Base-by-base conservation (phyloP, 768 basidiomycete genomes). In the Lanmaoa rubissima region DNA sequence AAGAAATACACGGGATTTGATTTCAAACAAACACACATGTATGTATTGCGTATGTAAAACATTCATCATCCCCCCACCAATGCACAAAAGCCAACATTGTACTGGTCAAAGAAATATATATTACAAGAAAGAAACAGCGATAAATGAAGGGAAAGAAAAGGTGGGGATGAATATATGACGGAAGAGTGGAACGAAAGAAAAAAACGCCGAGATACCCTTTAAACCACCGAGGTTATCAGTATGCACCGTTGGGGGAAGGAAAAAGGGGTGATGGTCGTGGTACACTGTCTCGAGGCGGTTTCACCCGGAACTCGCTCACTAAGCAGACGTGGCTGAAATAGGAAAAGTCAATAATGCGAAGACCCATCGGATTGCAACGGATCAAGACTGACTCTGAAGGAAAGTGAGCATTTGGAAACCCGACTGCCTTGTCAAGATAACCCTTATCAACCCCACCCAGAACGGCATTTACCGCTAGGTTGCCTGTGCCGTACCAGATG, bases 381-480 rank as follows among this genome's bases (percentile, higher is more conserved):
- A 54, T 54, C 57, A 45, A n/a, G 16, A 87, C 93, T 69, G 73
- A 98, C 94, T 98, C 95, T 57, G 94, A 95, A 24, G 96, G 94
- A 80, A 94, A 97, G 69, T 98, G 93, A 2, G 87, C 84, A 72
- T 98, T 95, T 31, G 97, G 97, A 80, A 98, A 98, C 38, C 97
- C 97, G 44, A 98, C 96, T 17, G 85, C 85, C 76, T 92, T 92
- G 61, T 88, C 85, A 69, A 98, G 70, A 76, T 99, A 99, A 26
- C 69, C 69, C 64, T 78, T 80, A 69, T 98, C 94, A 56, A 98
- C 86, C 70, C 90, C 92, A 14, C 91, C 91, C 43, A 98, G 77
- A n/a, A 96, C 84, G 21, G 87, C 86, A 58, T 87, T 94, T 28
- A 91, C 85, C 11, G 82, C 79, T 48, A 98, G 62, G 57, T 84